A percentile compares a stretch with the other conserved stretches of the same genome.
These are phyloP conservation scores for Microdochium nivale DNA, from an alignment of 2,329 filamentous ascomycete species.

Conservation along the genomic window DNA sequence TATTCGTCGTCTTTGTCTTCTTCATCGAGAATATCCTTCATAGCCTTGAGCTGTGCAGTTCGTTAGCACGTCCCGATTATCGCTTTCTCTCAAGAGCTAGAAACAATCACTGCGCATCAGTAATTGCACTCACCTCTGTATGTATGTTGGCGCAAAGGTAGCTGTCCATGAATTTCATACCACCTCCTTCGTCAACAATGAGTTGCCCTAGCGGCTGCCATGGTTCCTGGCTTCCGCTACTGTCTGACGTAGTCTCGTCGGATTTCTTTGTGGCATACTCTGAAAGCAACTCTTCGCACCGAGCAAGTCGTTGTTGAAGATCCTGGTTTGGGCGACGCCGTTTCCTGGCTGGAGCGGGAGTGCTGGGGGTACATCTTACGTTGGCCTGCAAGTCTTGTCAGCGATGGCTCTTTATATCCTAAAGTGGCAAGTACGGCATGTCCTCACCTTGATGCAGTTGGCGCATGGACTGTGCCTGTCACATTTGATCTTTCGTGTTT, in stretches of 20 bases:
- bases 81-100: not conserved
- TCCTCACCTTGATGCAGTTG: slow-evolving; percentile 2
- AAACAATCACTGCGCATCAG: not conserved
- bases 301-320: slow-evolving; percentile 49
- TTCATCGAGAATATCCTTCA: slow-evolving; percentile 50
- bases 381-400: slow-evolving; percentile 35
- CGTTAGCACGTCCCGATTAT: slow-evolving; percentile 6
- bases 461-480: not conserved
- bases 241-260: slow-evolving; percentile 10
- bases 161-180: slow-evolving; percentile 47
- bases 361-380: slow-evolving; percentile 50
- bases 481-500: slow-evolving; percentile 1
- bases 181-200: slow-evolving; percentile 43
- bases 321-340: slow-evolving; percentile 52
- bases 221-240: slow-evolving; percentile 20
- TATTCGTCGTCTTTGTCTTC: slow-evolving; percentile 38
- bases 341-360: slow-evolving; percentile 50
- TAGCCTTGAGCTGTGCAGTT: slow-evolving; percentile 40
- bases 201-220: slow-evolving; percentile 44
- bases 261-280: slow-evolving; percentile 38
- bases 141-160: slow-evolving; percentile 44
- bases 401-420: not conserved
- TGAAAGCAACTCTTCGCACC: slow-evolving; percentile 50
- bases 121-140: slow-evolving; percentile 38
- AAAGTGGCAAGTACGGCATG: not conserved